Base-by-base conservation (phyloP, 202 grass and related monocot species). In the Setaria italica region DNA sequence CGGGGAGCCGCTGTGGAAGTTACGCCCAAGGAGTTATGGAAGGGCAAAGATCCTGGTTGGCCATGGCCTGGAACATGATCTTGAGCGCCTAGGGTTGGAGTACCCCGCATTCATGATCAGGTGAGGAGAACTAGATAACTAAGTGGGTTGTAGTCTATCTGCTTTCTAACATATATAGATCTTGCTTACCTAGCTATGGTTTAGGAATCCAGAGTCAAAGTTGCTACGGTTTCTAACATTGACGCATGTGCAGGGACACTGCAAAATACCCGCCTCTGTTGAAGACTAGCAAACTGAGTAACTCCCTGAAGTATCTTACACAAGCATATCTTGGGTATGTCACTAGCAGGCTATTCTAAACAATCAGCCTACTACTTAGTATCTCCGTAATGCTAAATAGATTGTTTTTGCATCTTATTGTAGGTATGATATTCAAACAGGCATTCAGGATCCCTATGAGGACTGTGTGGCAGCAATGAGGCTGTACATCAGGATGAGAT, bases 241-340 rank as follows among this genome's bases (percentile, higher is more conserved):
- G 11, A 21, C 45, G 43, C 66, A 78, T 80, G n/a, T 62, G 53
- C 68, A 97, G 95, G 78, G 95, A 97, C 50, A 95, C 86, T 62
- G 91, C 89, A 35, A 92, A 87, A 12, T 97, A 97, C 85, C 92
- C 95, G 30, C 95, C 91, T 43, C 71, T 97, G 89, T 93, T 92
- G 95, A 97, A 93, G 86, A 97, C 95, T 16, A 97, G 89, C 95
- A 97, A 95, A 91, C 87, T 97, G 75, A 95, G 87, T 68, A 97
- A 97, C 78, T 84, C 92, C 25, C 83, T 95, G 7, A 97, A 93
- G 81, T 95, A 97, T 81, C 91, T 97, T 21, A 70, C 95, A 78
- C 92, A 93, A 83, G 89, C 95, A 37, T 93, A 97, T 82, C 88
- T 97, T 77, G 92, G 95, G 95, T 93, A 91, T 89, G 91, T 33